Percentiles rank a stretch among this genome's conserved stretches.
These are phyloP conservation scores for Margaritispora aquatica DNA, from an alignment of 495 filamentous ascomycete genomes.

Conservation along the genomic window DNA sequence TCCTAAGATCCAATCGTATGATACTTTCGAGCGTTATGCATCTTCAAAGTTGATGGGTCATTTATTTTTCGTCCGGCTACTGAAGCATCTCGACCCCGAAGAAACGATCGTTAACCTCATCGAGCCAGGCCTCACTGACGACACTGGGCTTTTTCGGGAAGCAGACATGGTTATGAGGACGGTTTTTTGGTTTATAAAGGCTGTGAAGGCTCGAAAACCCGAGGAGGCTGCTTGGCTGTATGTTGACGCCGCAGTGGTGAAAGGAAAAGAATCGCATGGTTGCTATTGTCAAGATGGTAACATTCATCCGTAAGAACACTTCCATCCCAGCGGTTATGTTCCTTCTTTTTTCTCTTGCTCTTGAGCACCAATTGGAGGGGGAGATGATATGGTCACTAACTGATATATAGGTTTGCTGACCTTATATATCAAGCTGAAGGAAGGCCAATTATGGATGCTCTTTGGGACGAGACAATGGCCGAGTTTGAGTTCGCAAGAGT, in stretches of 20 bases:
- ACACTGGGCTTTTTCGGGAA: conserved; percentile 34
- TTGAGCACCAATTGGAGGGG: not conserved
- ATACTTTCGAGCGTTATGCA: conserved; percentile 33
- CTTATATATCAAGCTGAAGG: conserved; percentile 32
- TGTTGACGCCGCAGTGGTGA: conserved; percentile 32
- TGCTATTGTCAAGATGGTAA: conserved; percentile 35
- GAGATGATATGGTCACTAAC: not conserved
- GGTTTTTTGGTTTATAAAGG: conserved; percentile 20
- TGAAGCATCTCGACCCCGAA: conserved; percentile 33
- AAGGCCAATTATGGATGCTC: conserved; percentile 25
- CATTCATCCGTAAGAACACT: conserved; percentile 35
- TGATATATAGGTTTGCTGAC: conserved; percentile 2
- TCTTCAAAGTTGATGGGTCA: conserved; percentile 35
- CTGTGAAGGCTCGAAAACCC: conserved; percentile 24
- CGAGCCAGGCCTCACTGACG: conserved; percentile 36
- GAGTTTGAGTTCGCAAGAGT: conserved; percentile 36
- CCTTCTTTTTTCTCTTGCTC: not conserved
- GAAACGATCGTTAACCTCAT: conserved; percentile 44
- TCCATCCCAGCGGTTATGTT: conserved; percentile 3
- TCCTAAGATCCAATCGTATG: conserved; percentile 27
- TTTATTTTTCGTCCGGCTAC: conserved; percentile 36
- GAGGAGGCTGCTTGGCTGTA: conserved; percentile 30
- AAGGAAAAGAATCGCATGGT: conserved; percentile 39
- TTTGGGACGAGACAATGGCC: conserved; percentile 40
- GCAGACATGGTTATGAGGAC: conserved; percentile 13